Percentiles rank a stretch among this genome's conserved stretches.
These are phyloP conservation scores for Podochytrium sp. DNA, from an alignment of 192 early-diverging fungal species.

Conservation along the genomic window DNA sequence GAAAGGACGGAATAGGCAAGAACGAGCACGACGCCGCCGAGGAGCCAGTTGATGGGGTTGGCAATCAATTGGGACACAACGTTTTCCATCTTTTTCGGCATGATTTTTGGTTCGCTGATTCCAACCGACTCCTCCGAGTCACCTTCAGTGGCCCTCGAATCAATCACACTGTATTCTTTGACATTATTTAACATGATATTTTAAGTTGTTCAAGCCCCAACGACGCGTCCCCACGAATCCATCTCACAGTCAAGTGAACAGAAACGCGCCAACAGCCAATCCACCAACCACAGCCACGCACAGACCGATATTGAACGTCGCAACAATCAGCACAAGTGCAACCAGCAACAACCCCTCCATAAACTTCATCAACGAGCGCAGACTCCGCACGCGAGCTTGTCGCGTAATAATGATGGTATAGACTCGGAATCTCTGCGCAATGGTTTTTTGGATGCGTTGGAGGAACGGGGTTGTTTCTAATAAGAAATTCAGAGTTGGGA, in stretches of 20 bases:
- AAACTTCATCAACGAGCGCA: not conserved
- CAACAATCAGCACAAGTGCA: constrained; percentile 4
- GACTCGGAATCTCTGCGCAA: not conserved
- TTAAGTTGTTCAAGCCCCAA: no score
- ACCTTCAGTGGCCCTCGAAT: no score
- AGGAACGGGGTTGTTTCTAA: not conserved
- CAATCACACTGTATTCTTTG: no score
- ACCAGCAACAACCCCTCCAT: constrained; percentile 9
- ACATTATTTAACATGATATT: no score
- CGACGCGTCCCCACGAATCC: no score
- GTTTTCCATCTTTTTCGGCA: not conserved
- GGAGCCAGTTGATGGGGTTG: constrained; percentile 75
- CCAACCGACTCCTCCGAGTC: no score
- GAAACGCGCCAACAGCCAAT: constrained; percentile 18
- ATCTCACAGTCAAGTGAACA: no score
- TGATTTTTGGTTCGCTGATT: no score
- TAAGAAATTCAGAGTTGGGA: no score
- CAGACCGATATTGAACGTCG: constrained; percentile 9
- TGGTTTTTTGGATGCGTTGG: not conserved
- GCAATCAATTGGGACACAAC: not conserved
- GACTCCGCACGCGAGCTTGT: not conserved
- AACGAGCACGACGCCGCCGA: constrained; percentile 63
- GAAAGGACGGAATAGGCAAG: constrained; percentile 36
- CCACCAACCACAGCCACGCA: not conserved
- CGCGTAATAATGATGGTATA: not conserved